Evolutionary conservation across 2,329 filamentous ascomycete genomes (phyloP).

Genomic region (Didymosphaeria variabile): DNA sequence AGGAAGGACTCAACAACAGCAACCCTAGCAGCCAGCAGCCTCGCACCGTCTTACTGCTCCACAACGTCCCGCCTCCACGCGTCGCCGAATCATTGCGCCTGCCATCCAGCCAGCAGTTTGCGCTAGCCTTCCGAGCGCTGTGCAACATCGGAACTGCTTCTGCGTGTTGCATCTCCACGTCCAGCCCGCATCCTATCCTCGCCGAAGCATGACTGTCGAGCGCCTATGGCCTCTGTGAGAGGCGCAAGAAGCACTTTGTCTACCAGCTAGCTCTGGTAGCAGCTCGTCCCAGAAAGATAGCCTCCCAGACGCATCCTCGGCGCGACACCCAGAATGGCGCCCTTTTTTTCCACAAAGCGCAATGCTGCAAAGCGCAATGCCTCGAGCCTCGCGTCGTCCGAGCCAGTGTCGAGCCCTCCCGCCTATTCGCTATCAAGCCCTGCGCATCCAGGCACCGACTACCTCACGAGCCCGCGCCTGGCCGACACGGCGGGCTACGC

Average conservation of each 20-base stretch:
- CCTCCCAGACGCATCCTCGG: not conserved
- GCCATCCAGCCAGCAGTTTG: not conserved
- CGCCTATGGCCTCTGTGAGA: slow-evolving; percentile 47
- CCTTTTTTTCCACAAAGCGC: slow-evolving; percentile 53
- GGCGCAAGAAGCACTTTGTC: slow-evolving; percentile 23
- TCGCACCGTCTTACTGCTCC: slow-evolving; percentile 16
- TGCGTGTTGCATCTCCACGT: slow-evolving; percentile 12
- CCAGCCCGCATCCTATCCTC: slow-evolving; percentile 17
- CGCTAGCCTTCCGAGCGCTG: slow-evolving; percentile 27
- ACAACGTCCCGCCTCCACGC: slow-evolving; percentile 14
- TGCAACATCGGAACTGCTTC: slow-evolving; percentile 34
- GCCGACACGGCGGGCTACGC: slow-evolving; percentile 39
- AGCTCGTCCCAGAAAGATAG: not conserved
- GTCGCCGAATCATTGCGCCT: slow-evolving; percentile 18
- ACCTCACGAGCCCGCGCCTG: slow-evolving; percentile 42
- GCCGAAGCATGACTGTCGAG: slow-evolving; percentile 37
- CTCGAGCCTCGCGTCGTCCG: slow-evolving; percentile 46
- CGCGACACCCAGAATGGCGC: slow-evolving; percentile 40
- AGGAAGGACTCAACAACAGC: slow-evolving; percentile 8
- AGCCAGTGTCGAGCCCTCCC: slow-evolving; percentile 38
- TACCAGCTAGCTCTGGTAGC: slow-evolving; percentile 8
- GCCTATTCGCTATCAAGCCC: slow-evolving; percentile 38
- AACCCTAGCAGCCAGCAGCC: not conserved
- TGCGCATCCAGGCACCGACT: slow-evolving; percentile 37
- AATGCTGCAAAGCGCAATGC: slow-evolving; percentile 50